Evolutionary conservation across 1,284 basidiomycete genomes (phyloP), one percentile per base, ranked within the genome.

Genomic region (Tilletiopsis washingtonensis): DNA sequence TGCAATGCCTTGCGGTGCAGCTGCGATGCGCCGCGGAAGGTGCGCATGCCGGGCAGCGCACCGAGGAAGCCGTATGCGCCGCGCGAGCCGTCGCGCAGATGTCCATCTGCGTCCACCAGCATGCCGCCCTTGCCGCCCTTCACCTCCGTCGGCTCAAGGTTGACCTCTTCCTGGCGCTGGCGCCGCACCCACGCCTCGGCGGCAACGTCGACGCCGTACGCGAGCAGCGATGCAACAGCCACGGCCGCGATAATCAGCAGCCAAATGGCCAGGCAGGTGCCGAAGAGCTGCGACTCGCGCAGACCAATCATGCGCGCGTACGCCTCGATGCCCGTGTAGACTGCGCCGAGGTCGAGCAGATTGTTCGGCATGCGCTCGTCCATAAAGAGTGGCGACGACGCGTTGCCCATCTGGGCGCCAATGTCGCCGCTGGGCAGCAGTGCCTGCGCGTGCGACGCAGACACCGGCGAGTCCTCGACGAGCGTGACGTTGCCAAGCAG

Each of bases 291-390:
- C 64, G 84, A 78, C 2, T 85, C 83, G 4, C 82, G 80, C 1
- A 97, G 69, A 19, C 91, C 93, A 26, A 93, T 76, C 15, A 85
- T 79, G 54, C 81, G 82, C 0, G 88, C 85, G 64, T 87, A 88
- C 0, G 84, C 82, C n/a, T 80, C 77, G 37, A 93, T 82, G 2
- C 89, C 89, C 11, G 75, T 67, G 2, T 46, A 27, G 9, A 65
- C 58, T 3, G 54, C 52, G 20, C 68, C 57, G 53, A 77, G 69
- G 19, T 79, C 80, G 75, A 88, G 84, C 20, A 91, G 76, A 19
- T 78, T 75, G 64, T 91, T 91, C 5, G 85, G 79, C 3, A 79
- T 77, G 17, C 75, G 74, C 4, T 79, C 59, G 67, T 94, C 79
- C 61, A 97, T 79, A 74, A 82, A 94, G 32, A 97, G 78, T 5